Percentiles rank a stretch among this genome's conserved stretches.
Conservation (phyloP, 1,284 basidiomycete species). For the Boletus sp. region DNA sequence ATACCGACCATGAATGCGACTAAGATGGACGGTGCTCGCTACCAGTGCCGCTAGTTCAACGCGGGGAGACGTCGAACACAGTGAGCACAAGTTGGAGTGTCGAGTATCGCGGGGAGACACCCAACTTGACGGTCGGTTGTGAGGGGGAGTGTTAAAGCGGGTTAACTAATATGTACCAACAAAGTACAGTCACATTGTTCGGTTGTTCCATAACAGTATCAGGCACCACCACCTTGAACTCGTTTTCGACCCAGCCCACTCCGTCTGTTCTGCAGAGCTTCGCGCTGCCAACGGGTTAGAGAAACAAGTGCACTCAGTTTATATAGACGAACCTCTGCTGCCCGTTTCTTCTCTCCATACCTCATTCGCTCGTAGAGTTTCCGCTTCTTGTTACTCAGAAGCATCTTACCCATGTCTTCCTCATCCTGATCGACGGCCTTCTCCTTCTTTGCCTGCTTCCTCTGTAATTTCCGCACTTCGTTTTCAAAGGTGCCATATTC, state of each 20-base stretch:
- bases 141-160: background rate
- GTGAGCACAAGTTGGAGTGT: conserved; percentile 1
- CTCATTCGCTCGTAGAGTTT: conserved; percentile 97
- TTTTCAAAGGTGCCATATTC: conserved; percentile 83
- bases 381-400: conserved; percentile 96
- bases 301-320: background rate
- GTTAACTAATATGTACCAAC: conserved; percentile 19
- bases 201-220: too few relatives aligned
- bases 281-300: conserved; percentile 41
- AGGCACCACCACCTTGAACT: background rate
- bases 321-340: conserved; percentile 65
- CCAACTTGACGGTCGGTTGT: background rate
- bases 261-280: conserved; percentile 59
- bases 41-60: background rate
- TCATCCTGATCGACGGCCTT: conserved; percentile 45
- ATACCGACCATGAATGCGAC: conserved; percentile 36
- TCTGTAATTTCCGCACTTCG: conserved; percentile 67
- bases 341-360: conserved; percentile 78
- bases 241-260: conserved; percentile 44
- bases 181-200: too few relatives aligned
- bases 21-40: background rate
- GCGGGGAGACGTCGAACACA: conserved; percentile 7
- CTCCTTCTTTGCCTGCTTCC: conserved; percentile 43
- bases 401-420: conserved; percentile 94
- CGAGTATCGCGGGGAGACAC: background rate